phyloP scores from a whole-genome alignment of 2,329 filamentous ascomycete species.

The Myriangium duriaei region DNA sequence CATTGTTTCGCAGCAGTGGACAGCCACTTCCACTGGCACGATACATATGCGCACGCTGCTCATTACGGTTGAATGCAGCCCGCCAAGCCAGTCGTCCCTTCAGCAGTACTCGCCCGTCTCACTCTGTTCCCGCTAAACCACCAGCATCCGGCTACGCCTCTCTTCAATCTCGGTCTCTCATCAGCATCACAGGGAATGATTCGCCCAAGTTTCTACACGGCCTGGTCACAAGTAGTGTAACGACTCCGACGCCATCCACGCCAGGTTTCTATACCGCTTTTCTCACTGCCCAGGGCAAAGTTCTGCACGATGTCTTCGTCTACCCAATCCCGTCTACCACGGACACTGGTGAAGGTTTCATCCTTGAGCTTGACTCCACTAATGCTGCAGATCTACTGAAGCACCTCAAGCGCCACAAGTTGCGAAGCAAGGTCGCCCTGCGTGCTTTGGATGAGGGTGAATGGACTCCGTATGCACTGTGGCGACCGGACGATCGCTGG shows the following conservation, averaged over 20 bases:
- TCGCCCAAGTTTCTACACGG: slow-evolving; percentile 79
- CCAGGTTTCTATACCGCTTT: slow-evolving; percentile 65
- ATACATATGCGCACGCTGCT: neutral
- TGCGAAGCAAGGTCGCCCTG: slow-evolving; percentile 66
- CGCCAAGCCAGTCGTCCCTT: too few species aligned
- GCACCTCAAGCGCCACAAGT: slow-evolving; percentile 74
- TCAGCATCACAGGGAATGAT: slow-evolving; percentile 68
- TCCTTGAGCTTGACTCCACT: slow-evolving; percentile 70
- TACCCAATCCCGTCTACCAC: slow-evolving; percentile 46
- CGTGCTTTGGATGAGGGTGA: slow-evolving; percentile 54
- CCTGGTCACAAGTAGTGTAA: slow-evolving; percentile 62
- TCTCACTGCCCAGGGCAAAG: slow-evolving; percentile 66
- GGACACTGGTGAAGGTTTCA: slow-evolving; percentile 37
- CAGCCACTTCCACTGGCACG: neutral
- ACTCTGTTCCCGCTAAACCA: slow-evolving; percentile 29
- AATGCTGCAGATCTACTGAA: slow-evolving; percentile 51
- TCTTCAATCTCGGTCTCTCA: slow-evolving; percentile 63
- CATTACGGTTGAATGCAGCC: too few species aligned
- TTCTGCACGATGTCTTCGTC: slow-evolving; percentile 82
- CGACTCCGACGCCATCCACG: slow-evolving; percentile 11
- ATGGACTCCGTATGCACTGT: slow-evolving; percentile 58
- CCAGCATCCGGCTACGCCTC: slow-evolving; percentile 38
- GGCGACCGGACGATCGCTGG: slow-evolving; percentile 41
- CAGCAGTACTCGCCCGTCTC: too few species aligned
- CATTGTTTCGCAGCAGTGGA: neutral